phyloP scores from a whole-genome alignment of 1,284 basidiomycete species.

The Ceratobasidium sp. region DNA sequence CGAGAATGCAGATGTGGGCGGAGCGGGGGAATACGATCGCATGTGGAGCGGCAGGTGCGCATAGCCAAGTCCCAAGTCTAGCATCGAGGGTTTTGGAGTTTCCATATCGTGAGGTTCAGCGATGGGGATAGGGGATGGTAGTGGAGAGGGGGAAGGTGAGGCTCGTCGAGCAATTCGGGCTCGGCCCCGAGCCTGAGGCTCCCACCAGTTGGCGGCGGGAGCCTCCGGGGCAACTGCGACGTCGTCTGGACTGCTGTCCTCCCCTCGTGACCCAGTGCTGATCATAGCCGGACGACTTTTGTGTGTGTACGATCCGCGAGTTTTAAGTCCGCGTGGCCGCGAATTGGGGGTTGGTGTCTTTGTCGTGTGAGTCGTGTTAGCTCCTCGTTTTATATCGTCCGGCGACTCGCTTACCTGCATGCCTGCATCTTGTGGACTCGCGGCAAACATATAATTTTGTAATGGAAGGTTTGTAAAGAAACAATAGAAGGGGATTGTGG shows the following conservation, averaged over 20 bases:
- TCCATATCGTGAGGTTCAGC: constrained; percentile 2
- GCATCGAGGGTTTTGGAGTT: constrained; percentile 7
- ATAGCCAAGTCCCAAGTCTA: constrained; percentile 10
- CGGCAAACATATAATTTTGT: constrained; percentile 25
- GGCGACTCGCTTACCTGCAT: background rate
- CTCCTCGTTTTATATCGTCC: background rate
- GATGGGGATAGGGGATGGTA: constrained; percentile 33
- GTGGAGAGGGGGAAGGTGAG: constrained; percentile 13
- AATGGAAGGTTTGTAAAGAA: background rate
- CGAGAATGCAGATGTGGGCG: constrained; percentile 28
- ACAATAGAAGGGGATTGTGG: background rate
- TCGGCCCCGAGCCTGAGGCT: constrained; percentile 24
- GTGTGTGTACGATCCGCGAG: constrained; percentile 26
- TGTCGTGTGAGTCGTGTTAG: background rate
- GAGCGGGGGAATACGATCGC: constrained; percentile 35
- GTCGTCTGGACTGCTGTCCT: background rate
- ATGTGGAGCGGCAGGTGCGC: constrained; percentile 37
- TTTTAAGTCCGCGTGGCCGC: constrained; percentile 16
- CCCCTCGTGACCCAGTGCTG: background rate
- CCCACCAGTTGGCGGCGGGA: constrained; percentile 36
- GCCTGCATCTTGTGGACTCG: constrained; percentile 27
- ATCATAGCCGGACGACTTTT: constrained; percentile 33
- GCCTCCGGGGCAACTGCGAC: background rate
- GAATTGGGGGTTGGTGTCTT: constrained; percentile 30
- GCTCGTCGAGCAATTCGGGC: constrained; percentile 13